Evolutionary conservation across 768 basidiomycete genomes (phyloP).

Genomic region (Imleria badia): DNA sequence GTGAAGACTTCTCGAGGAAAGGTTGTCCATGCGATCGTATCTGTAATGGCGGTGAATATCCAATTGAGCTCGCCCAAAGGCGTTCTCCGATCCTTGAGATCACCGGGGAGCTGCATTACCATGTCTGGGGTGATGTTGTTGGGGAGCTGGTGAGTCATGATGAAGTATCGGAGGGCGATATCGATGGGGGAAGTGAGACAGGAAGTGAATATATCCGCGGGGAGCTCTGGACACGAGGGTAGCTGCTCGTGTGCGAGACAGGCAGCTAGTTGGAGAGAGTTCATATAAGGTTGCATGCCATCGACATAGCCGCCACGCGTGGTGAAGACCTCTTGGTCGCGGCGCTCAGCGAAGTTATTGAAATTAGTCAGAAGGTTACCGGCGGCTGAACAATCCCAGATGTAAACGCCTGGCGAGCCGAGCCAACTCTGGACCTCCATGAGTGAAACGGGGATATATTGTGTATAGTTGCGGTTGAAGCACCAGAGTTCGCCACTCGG

Average conservation of each 20-base stretch:
- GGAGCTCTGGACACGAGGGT: conserved; percentile 94
- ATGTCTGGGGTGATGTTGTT: conserved; percentile 81
- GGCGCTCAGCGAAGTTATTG: conserved; percentile 71
- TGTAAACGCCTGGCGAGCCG: conserved; percentile 92
- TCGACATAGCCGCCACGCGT: conserved; percentile 60
- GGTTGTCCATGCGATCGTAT: conserved; percentile 99
- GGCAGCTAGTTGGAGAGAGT: conserved; percentile 92
- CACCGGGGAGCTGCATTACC: conserved; percentile 94
- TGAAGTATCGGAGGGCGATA: conserved; percentile 90
- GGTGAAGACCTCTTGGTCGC: conserved; percentile 64
- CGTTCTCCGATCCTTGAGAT: conserved; percentile 93
- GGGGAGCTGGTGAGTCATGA: conserved; percentile 86
- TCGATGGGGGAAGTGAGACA: conserved; percentile 98
- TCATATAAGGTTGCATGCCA: conserved; percentile 68
- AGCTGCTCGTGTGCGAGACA: conserved; percentile 89
- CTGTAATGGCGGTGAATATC: conserved; percentile 99
- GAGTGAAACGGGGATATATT: conserved; percentile 96
- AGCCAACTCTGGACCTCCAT: conserved; percentile 93
- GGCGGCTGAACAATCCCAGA: conserved; percentile 99
- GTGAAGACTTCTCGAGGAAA: conserved; percentile 94
- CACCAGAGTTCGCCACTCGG: conserved; percentile 97
- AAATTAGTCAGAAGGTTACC: conserved; percentile 92
- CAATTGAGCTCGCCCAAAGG: conserved; percentile 98
- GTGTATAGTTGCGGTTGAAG: conserved; percentile 95
- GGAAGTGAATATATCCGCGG: conserved; percentile 96